Evolutionary conservation across 306 rosid genomes (phyloP), one percentile per base, ranked within the genome.

Genomic region (Purshia tridentata): DNA sequence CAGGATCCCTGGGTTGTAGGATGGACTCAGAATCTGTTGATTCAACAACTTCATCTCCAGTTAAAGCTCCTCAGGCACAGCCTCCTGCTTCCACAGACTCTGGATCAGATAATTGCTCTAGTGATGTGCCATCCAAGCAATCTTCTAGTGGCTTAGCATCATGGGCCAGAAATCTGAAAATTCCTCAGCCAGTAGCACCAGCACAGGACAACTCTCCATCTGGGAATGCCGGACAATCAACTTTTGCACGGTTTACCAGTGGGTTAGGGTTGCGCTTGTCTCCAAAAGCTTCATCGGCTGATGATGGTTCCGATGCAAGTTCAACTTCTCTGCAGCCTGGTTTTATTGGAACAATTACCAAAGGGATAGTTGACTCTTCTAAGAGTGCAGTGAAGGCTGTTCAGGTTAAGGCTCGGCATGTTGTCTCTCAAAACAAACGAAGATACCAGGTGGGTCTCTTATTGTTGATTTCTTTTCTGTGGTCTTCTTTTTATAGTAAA

Each of bases 381-480:
- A 91, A 69, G 85, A 95, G 78, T 84, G 99, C 98, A 8, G 97
- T 95, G 83, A 95, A 95, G 84, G 98, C 99, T 73, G 98, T 95
- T 72, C 99, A 95, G 85, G 97, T 90, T 66, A 95, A 88, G 84
- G 99, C 98, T 53, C 91, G 99, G 6, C 99, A 95, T 84, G 97
- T 64, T 73, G 99, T 95, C 73, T 95, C 99, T 71, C 99, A 91
- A 82, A 95, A 95, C 77, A 95, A 95, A 77, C 92, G 98, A 81
- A 87, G 99, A 82, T 95, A 95, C 76, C 98, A 95, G 98, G 99
- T 94, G 78, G 57, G 72, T 40, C 68, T 35, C 65, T 65, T 55
- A 58, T 77, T 54, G 7, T 51, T 56, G n/a, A 49, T 70, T 77
- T 76, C 8, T 72, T 55, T 63, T 47, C 16, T 54, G 14, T 9